Conservation (phyloP, 441 rosid genomes). For the Gossypium schwendimanii region DNA sequence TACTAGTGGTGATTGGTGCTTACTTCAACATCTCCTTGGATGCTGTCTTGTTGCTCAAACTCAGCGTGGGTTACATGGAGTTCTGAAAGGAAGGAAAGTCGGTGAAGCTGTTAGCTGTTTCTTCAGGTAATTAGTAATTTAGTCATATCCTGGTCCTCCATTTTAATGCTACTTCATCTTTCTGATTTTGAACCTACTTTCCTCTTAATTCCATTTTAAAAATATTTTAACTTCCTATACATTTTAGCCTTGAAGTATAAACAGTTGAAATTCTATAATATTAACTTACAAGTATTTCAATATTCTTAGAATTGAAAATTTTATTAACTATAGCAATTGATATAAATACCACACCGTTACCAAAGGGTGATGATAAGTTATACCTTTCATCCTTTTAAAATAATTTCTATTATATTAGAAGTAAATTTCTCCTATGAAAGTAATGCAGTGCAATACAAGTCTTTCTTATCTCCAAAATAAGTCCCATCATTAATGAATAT, state of each 20-base stretch:
- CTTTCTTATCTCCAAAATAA: neutral
- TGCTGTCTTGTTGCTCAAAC: conserved; percentile 88
- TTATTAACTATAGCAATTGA: neutral
- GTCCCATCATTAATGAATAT: neutral
- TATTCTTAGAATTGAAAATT: neutral
- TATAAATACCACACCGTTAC: neutral
- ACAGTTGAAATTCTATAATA: neutral
- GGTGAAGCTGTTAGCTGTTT: conserved; percentile 80
- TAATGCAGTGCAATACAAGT: neutral
- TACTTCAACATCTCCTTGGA: conserved; percentile 90
- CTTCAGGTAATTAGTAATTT: conserved; percentile 52
- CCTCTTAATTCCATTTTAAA: neutral
- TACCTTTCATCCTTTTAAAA: neutral
- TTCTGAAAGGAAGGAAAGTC: conserved; percentile 63
- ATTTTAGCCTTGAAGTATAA: neutral
- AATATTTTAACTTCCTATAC: neutral
- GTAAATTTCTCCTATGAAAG: neutral
- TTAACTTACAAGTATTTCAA: neutral
- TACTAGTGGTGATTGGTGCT: conserved; percentile 69
- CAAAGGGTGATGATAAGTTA: neutral
- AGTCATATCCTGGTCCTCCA: neutral
- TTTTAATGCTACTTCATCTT: neutral
- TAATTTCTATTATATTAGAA: neutral
- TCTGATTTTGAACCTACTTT: neutral
- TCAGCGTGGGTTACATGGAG: conserved; percentile 49